Base-by-base conservation (phyloP, 2,329 filamentous ascomycete genomes). In the Penicillium janthinellum region DNA sequence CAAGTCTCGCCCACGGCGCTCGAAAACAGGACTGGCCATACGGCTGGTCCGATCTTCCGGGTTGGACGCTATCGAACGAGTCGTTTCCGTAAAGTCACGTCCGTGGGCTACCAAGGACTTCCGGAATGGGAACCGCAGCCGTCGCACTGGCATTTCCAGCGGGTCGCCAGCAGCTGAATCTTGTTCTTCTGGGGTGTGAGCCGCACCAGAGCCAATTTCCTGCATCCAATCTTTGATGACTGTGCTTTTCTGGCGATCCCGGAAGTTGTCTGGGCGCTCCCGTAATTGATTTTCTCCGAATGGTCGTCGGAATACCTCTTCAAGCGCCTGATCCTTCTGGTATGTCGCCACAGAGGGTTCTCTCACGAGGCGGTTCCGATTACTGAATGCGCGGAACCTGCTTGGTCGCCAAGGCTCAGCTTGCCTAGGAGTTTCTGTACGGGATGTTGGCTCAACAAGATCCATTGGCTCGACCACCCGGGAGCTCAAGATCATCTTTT, bases 161-260 rank as follows among this genome's bases (percentile, higher is more conserved):
- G 80, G 79, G 66, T 87, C 84, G 11, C 86, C 78, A 3, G 83
- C 84, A 10, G 83, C 84, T 10, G 80, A 81, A 57, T 87, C 83
- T 67, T 88, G 83, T 67, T 89, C 87, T 61, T 84, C 79, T 8
- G 86, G 86, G 14, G 86, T 83, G 59, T 81, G 79, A 52, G 80
- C 80, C 6, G 81, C 83, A 42, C 84, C 83, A 35, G 73, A 82
- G 20, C 83, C 84, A 69, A 87, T 83, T 20, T 77, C 78, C 60
- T 92, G 90, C 90, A 97, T 96, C 93, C 93, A 97, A 66, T 90
- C 88, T 31, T 90, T 88, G 54, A 97, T 92, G 0, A 91, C 90
- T 60, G 88, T 92, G 64, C 90, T 89, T 1, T 89, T 91, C 72
- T 92, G 85, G 61, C 88, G 84, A 65, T 91, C 88, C 31, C 86